A percentile compares a stretch with the other conserved stretches of the same genome.
Conservation (phyloP, 139 green algal genomes). For the Auxenochlorella pyrenoidosa region DNA sequence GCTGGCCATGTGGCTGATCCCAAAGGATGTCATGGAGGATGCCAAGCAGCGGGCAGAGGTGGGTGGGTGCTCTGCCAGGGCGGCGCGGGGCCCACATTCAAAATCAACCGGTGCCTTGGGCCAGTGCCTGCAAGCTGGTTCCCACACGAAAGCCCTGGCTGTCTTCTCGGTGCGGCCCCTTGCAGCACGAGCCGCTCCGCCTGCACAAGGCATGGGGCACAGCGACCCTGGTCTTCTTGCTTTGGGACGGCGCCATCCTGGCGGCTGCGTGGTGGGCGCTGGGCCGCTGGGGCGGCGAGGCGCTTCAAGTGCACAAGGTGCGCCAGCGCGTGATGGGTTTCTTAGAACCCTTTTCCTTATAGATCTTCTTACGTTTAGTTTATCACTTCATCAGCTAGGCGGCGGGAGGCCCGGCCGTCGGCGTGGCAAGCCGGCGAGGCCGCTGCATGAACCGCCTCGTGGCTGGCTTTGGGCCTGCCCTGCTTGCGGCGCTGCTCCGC, state of each 20-base stretch:
- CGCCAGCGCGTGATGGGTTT: neutral
- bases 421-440: too few relatives aligned
- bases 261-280: neutral
- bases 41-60: conserved; percentile 20
- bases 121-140: too few relatives aligned
- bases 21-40: neutral
- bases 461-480: too few relatives aligned
- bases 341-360: too few relatives aligned
- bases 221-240: conserved; percentile 1
- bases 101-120: too few relatives aligned
- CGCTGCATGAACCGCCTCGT: too few relatives aligned
- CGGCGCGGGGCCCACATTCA: too few relatives aligned
- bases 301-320: conserved; percentile 2
- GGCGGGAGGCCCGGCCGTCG: too few relatives aligned
- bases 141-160: too few relatives aligned
- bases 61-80: neutral
- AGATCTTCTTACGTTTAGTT: too few relatives aligned
- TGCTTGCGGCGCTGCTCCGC: neutral
- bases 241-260: conserved; percentile 8
- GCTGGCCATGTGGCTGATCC: conserved; percentile 10
- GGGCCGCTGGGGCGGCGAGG: neutral
- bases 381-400: too few relatives aligned
- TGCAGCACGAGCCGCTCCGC: conserved; percentile 25
- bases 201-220: conserved; percentile 24
- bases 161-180: too few relatives aligned